Percentiles rank a stretch among this genome's conserved stretches.
These are phyloP conservation scores for Aspergillus viridinutans DNA, from an alignment of 2,329 filamentous ascomycete species.

Conservation along the genomic window DNA sequence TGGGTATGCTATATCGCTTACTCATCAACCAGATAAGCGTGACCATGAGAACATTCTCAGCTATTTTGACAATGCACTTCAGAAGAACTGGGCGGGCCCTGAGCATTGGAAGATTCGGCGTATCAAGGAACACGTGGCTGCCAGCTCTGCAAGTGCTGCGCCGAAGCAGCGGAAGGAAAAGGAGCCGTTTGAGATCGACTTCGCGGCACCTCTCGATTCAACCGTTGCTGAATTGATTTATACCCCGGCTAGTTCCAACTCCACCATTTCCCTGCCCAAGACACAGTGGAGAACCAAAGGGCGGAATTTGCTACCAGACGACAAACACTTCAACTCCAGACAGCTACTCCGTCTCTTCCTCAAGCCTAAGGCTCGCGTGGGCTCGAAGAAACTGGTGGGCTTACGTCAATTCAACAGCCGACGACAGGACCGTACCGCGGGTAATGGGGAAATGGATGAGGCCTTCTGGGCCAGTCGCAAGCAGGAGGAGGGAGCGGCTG, in stretches of 20 bases:
- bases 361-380: conserved; percentile 85
- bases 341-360: conserved; percentile 86
- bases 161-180: conserved; percentile 80
- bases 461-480: conserved; percentile 79
- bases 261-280: conserved; percentile 80
- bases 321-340: conserved; percentile 96
- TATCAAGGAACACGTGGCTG: conserved; percentile 71
- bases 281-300: conserved; percentile 95
- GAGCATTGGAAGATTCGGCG: conserved; percentile 97
- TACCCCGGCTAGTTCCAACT: conserved; percentile 73
- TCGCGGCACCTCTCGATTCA: conserved; percentile 68
- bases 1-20: conserved; percentile 76
- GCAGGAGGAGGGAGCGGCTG: conserved; percentile 50
- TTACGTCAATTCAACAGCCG: conserved; percentile 35
- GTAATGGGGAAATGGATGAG: conserved; percentile 81
- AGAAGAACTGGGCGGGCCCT: conserved; percentile 97
- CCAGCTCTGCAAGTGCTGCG: conserved; percentile 39
- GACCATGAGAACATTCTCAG: conserved; percentile 92
- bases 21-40: conserved; percentile 61
- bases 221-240: conserved; percentile 72
- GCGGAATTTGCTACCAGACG: conserved; percentile 87
- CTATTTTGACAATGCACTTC: conserved; percentile 93
- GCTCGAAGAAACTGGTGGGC: conserved; percentile 57
- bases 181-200: conserved; percentile 93
- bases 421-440: conserved; percentile 51